These are phyloP conservation scores for Raffaelea arxii DNA, from an alignment of 2,329 filamentous ascomycete genomes.

Conservation along the genomic window DNA sequence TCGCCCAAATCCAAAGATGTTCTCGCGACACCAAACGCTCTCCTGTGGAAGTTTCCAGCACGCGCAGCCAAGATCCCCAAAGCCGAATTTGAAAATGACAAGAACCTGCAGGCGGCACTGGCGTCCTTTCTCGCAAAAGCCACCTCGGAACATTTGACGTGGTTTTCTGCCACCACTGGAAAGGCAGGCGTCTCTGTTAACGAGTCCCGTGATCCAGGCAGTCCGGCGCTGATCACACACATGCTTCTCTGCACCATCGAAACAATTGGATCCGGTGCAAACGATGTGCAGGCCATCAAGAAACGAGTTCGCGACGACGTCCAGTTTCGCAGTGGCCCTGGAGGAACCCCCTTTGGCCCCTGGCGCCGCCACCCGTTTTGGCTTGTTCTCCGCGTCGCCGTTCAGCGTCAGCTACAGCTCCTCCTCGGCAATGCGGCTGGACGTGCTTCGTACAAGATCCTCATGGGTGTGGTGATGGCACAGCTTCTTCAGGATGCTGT, in stretches of 20 bases:
- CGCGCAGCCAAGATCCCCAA: conserved; percentile 37
- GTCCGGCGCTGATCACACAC: conserved; percentile 47
- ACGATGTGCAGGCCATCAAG: conserved; percentile 28
- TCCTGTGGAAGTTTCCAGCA: conserved; percentile 52
- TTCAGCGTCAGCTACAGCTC: conserved; percentile 40
- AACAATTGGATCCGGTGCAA: conserved; percentile 32
- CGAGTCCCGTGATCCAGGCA: conserved; percentile 49
- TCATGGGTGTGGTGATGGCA: conserved; percentile 40
- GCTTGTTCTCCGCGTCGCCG: conserved; percentile 49
- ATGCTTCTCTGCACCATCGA: conserved; percentile 52
- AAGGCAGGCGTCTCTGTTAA: conserved; percentile 40
- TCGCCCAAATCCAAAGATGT: conserved; percentile 43
- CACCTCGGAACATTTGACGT: conserved; percentile 31
- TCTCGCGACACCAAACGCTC: conserved; percentile 36
- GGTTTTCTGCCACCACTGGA: conserved; percentile 32
- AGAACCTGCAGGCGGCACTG: conserved; percentile 35
- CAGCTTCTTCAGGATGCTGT: conserved; percentile 32
- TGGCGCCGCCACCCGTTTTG: conserved; percentile 56
- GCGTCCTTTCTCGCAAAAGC: conserved; percentile 46
- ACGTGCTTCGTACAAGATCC: conserved; percentile 44
- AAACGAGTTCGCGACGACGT: conserved; percentile 57
- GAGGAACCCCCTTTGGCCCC: conserved; percentile 27
- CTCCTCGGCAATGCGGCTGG: conserved; percentile 30
- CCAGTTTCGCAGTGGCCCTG: conserved; percentile 27
- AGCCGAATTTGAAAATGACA: conserved; percentile 14